Percentiles rank a stretch among this genome's conserved stretches.
phyloP scores from a whole-genome alignment of 306 rosid species.

The Astragalus membranaceus region DNA sequence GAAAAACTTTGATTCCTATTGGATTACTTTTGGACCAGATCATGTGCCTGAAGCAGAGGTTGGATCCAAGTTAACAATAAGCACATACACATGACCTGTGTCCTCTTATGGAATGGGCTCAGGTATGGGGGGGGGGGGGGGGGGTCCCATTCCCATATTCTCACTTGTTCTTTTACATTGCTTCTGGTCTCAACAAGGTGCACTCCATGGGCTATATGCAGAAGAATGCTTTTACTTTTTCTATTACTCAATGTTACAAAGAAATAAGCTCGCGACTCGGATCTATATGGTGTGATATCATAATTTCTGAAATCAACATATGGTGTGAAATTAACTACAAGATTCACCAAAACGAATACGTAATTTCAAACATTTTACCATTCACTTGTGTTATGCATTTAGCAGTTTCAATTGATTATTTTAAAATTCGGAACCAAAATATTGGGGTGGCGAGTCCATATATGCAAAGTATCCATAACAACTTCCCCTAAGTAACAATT shows the following conservation, averaged over 20 bases:
- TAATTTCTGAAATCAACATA: too few species aligned
- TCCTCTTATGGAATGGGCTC: constrained; percentile 14
- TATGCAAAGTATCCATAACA: too few species aligned
- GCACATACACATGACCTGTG: constrained; percentile 51
- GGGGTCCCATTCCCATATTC: constrained; percentile 34
- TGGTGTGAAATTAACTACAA: too few species aligned
- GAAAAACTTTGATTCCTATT: constrained; percentile 21
- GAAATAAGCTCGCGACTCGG: too few species aligned
- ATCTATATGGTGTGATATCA: too few species aligned
- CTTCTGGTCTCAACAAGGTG: constrained; percentile 38
- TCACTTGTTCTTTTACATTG: constrained; percentile 39
- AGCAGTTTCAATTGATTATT: too few species aligned
- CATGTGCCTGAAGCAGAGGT: constrained; percentile 19
- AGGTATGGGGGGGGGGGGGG: constrained; percentile 41
- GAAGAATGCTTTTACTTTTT: constrained; percentile 25
- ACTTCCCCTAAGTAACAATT: too few species aligned
- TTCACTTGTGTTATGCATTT: too few species aligned
- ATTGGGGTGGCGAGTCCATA: too few species aligned
- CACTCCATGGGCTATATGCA: constrained; percentile 21
- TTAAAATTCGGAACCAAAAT: too few species aligned
- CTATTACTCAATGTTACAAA: not conserved
- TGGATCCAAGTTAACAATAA: constrained; percentile 17
- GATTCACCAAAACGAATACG: too few species aligned
- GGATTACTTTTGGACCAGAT: constrained; percentile 19
- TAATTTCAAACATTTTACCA: too few species aligned